These are phyloP conservation scores for Rhizopus microsporus DNA, from an alignment of 371 early-diverging fungal species.

Conservation along the genomic window DNA sequence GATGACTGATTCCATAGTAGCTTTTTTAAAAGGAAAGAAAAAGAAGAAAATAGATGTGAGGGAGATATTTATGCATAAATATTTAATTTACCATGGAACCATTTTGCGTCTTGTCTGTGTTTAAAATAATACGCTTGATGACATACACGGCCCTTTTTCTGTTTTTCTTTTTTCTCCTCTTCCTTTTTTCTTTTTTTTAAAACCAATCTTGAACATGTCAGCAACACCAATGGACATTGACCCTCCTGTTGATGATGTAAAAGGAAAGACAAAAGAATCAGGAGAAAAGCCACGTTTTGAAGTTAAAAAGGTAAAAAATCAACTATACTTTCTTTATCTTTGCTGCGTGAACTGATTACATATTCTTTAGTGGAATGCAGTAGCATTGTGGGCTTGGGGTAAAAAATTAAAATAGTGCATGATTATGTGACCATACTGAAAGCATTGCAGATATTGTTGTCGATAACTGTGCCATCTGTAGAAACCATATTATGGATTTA, in stretches of 20 bases:
- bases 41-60: not conserved
- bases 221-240: conserved; percentile 54
- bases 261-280: conserved; percentile 52
- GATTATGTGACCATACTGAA: no score
- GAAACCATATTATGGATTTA: conserved; percentile 99
- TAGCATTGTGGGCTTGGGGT: conserved; percentile 98
- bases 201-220: conserved; percentile 13
- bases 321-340: not conserved
- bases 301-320: conserved; percentile 84
- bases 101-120: no score
- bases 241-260: conserved; percentile 34
- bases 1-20: not conserved
- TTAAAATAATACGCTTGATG: no score
- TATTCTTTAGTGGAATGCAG: conserved; percentile 90
- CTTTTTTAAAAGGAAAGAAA: not conserved
- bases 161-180: not conserved
- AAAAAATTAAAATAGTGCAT: conserved; percentile 13
- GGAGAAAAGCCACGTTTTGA: conserved; percentile 85
- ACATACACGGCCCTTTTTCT: not conserved
- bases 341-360: not conserved
- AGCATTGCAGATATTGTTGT: conserved; percentile 89
- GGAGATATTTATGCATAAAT: no score
- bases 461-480: conserved; percentile 99
- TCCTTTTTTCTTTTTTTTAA: conserved; percentile 9
- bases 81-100: no score